Evolutionary conservation across 2,329 filamentous ascomycete species (phyloP).

Genomic region (Talaromyces sp.): DNA sequence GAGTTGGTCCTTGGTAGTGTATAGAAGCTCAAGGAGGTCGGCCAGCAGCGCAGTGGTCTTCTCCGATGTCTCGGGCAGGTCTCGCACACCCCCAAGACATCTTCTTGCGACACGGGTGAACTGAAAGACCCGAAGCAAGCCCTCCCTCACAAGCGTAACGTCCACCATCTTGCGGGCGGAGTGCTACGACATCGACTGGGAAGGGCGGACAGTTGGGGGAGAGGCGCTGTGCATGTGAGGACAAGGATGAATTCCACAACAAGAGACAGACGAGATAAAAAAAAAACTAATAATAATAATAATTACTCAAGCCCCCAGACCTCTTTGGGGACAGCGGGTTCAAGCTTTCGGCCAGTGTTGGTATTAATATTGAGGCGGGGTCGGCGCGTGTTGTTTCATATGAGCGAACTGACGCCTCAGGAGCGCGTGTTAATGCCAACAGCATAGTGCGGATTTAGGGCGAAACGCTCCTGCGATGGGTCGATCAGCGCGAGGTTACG

Average conservation of each 20-base stretch:
- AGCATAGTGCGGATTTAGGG: not conserved
- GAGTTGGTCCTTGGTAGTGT: conserved; percentile 19
- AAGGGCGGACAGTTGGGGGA: not conserved
- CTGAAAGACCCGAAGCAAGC: conserved; percentile 14
- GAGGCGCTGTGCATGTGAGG: not conserved
- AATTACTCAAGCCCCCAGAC: not conserved
- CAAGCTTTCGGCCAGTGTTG: not conserved
- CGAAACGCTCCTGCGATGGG: not conserved
- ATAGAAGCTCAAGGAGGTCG: conserved; percentile 20
- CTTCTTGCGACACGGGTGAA: conserved; percentile 18
- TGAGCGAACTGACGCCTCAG: not conserved
- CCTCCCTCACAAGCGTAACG: conserved; percentile 8
- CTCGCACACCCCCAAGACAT: conserved; percentile 17
- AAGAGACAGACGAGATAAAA: not conserved
- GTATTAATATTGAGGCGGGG: not conserved
- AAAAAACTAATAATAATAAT: no score
- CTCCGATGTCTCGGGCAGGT: conserved; percentile 20
- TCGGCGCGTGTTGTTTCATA: not conserved
- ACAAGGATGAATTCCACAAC: not conserved
- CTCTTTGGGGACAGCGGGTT: not conserved
- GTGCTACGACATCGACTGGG: not conserved
- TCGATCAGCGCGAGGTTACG: not conserved
- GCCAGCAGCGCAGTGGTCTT: conserved; percentile 16
- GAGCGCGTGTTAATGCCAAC: not conserved
- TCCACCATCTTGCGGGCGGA: conserved; percentile 11